Percentiles rank a stretch among this genome's conserved stretches.
These are phyloP conservation scores for Rugosomyces carneus DNA, from an alignment of 1,284 basidiomycete genomes.

Conservation along the genomic window DNA sequence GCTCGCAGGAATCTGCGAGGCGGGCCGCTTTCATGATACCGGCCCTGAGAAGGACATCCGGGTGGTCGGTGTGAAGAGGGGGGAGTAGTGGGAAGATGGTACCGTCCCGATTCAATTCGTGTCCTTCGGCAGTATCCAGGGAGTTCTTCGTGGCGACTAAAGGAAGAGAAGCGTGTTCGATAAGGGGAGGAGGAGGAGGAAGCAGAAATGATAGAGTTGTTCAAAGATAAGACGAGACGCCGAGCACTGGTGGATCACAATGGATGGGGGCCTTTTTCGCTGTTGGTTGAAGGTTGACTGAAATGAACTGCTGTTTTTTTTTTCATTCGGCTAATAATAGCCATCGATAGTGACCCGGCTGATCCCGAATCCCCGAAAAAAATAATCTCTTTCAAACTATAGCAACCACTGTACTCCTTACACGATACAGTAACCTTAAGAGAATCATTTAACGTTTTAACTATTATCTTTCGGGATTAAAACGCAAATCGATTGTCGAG, in stretches of 20 bases:
- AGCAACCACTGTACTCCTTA: too few relatives aligned
- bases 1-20: slow-evolving; percentile 43
- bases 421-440: too few relatives aligned
- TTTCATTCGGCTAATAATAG: too few relatives aligned
- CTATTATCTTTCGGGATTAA: neutral
- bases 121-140: slow-evolving; percentile 14
- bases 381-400: too few relatives aligned
- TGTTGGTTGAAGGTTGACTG: slow-evolving; percentile 14
- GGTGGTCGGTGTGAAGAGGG: slow-evolving; percentile 58
- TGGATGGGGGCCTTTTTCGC: too few relatives aligned
- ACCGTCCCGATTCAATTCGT: slow-evolving; percentile 28
- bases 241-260: too few relatives aligned
- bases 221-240: too few relatives aligned
- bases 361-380: slow-evolving; percentile 13
- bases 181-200: slow-evolving; percentile 27
- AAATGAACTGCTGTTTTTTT: too few relatives aligned
- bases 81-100: slow-evolving; percentile 58
- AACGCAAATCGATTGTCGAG: slow-evolving; percentile 9
- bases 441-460: too few relatives aligned
- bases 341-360: slow-evolving; percentile 16
- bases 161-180: slow-evolving; percentile 26
- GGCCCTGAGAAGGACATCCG: slow-evolving; percentile 65
- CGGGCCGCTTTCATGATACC: slow-evolving; percentile 62
- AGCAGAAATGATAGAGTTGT: too few relatives aligned
- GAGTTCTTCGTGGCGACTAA: slow-evolving; percentile 25